Evolutionary conservation across 1,139 yeast genomes (phyloP).

Genomic region (Yamadazyma atlantica): DNA sequence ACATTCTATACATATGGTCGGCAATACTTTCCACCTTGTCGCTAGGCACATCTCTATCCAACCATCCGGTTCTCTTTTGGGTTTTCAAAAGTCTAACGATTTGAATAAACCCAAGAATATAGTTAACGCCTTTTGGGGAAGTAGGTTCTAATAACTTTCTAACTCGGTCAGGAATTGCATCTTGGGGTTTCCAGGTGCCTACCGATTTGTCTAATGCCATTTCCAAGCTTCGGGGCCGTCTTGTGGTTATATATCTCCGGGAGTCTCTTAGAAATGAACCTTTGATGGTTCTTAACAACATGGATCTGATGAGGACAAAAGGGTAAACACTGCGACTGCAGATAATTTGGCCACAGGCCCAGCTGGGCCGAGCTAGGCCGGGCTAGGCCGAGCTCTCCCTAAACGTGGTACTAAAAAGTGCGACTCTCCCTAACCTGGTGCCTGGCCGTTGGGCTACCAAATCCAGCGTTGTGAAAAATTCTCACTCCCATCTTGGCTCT

Average conservation of each 20-base stretch:
- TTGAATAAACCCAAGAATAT: constrained; percentile 71
- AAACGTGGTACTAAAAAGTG: no score
- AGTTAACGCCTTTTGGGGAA: constrained; percentile 32
- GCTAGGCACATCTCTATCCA: constrained; percentile 64
- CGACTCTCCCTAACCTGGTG: no score
- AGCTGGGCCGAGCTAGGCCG: no score
- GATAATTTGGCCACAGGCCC: not conserved
- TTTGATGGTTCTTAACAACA: not conserved
- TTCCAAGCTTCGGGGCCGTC: no score
- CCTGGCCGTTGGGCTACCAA: no score
- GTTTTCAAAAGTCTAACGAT: constrained; percentile 73
- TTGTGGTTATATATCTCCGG: not conserved
- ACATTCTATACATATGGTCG: constrained; percentile 98
- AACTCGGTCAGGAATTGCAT: constrained; percentile 55
- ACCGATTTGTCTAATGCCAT: constrained; percentile 12
- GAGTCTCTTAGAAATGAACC: not conserved
- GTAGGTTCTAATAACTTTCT: constrained; percentile 36
- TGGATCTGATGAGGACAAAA: not conserved
- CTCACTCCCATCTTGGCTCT: no score
- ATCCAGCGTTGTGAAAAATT: no score
- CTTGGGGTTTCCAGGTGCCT: constrained; percentile 57
- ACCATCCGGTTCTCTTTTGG: constrained; percentile 93
- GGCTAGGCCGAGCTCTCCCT: no score
- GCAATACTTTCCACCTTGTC: constrained; percentile 68
- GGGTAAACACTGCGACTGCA: constrained; percentile 14